Conservation (phyloP, 2,329 filamentous ascomycete genomes). For the Phaeosphaeriaceae sp. region DNA sequence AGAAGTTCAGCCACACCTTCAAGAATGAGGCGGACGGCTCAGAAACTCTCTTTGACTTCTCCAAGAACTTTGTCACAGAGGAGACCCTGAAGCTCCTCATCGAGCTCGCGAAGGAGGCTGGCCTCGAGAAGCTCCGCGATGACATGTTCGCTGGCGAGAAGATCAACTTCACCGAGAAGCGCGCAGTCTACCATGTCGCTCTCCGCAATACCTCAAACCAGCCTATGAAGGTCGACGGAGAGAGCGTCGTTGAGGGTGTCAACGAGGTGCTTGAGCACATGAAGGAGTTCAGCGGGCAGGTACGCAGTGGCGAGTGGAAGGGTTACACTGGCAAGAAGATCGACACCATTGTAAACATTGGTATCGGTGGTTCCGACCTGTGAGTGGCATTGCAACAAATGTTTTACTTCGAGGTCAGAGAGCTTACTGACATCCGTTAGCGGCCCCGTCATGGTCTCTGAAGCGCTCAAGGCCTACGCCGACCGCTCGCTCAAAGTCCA, state of each 20-base stretch:
- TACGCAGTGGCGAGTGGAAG: constrained; percentile 95
- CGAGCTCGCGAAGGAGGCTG: constrained; percentile 90
- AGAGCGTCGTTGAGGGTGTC: constrained; percentile 94
- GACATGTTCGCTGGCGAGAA: constrained; percentile 97
- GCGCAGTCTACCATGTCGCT: constrained; percentile 94
- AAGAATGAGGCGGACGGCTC: constrained; percentile 77
- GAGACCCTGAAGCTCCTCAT: constrained; percentile 88
- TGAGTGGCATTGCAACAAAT: constrained; percentile 60
- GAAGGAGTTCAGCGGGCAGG: constrained; percentile 96
- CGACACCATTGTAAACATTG: constrained; percentile 94
- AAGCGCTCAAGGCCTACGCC: constrained; percentile 94
- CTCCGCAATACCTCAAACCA: constrained; percentile 88
- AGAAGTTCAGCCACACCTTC: constrained; percentile 89
- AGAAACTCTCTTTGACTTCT: constrained; percentile 97
- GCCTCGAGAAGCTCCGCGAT: constrained; percentile 91
- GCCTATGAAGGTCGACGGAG: constrained; percentile 83
- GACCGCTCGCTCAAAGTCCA: constrained; percentile 86
- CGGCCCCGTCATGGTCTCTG: constrained; percentile 98
- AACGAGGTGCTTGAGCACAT: constrained; percentile 93
- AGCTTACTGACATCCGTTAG: constrained; percentile 50
- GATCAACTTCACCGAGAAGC: constrained; percentile 99
- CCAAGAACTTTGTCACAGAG: constrained; percentile 97
- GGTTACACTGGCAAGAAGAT: constrained; percentile 97
- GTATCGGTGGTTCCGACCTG: constrained; percentile 98
- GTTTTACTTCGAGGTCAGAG: not conserved